These are phyloP conservation scores for Dioscorea cayenensis DNA, from an alignment of 116 monocot genomes.

Conservation along the genomic window DNA sequence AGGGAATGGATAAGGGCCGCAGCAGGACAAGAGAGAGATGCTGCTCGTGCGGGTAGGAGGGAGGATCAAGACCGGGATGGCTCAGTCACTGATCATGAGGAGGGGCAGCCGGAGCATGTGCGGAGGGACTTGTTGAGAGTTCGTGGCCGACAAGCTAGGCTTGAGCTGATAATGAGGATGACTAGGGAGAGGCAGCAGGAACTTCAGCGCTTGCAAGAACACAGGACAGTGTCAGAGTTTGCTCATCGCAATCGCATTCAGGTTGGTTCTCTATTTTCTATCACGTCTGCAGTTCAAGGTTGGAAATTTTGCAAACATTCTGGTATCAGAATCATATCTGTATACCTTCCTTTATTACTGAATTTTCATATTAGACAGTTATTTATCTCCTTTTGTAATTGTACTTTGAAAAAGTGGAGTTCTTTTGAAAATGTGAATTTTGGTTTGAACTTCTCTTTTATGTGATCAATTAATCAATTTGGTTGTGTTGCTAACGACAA, in stretches of 20 bases:
- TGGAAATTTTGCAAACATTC: neutral
- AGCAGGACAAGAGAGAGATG: conserved; percentile 31
- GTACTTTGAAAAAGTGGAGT: too few relatives aligned
- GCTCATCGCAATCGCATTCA: conserved; percentile 62
- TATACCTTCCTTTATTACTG: too few relatives aligned
- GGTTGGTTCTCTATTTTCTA: conserved; percentile 13
- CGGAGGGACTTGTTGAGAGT: conserved; percentile 43
- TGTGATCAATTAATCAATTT: neutral
- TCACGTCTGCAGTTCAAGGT: neutral
- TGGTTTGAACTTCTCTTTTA: too few relatives aligned
- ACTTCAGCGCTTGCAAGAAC: conserved; percentile 55
- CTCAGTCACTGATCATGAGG: conserved; percentile 25
- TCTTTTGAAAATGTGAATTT: too few relatives aligned
- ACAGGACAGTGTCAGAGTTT: conserved; percentile 55
- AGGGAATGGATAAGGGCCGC: conserved; percentile 47
- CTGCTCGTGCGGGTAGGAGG: conserved; percentile 4
- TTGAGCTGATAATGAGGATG: conserved; percentile 50
- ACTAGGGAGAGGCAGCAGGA: conserved; percentile 59
- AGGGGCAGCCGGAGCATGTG: conserved; percentile 22
- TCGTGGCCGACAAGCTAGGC: conserved; percentile 43
- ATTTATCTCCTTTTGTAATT: too few relatives aligned
- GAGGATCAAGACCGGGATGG: conserved; percentile 23
- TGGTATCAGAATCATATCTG: neutral
- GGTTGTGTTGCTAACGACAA: neutral
- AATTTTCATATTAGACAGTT: too few relatives aligned